A percentile compares a stretch with the other conserved stretches of the same genome.
phyloP scores from a whole-genome alignment of 2,329 filamentous ascomycete species.

The Erysiphe pulchra region DNA sequence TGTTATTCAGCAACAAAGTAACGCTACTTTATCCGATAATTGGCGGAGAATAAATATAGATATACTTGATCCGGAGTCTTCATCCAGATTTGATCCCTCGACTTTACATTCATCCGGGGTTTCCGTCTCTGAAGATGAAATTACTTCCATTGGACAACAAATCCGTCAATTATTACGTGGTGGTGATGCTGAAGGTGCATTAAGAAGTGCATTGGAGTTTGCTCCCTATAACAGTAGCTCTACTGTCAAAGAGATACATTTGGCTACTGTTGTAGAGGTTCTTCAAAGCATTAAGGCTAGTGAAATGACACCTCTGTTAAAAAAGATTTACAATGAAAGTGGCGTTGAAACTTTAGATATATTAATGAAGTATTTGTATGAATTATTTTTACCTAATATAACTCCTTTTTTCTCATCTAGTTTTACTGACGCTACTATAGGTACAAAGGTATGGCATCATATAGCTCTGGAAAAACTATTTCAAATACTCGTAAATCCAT shows the following conservation, averaged over 20 bases:
- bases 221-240: slow-evolving; percentile 46
- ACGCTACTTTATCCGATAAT: slow-evolving; percentile 32
- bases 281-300: slow-evolving; percentile 87
- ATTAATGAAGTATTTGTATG: slow-evolving; percentile 92
- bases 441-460: slow-evolving; percentile 65
- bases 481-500: slow-evolving; percentile 16
- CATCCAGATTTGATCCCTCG: slow-evolving; percentile 70
- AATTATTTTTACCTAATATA: slow-evolving; percentile 4
- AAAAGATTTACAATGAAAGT: slow-evolving; percentile 53
- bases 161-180: slow-evolving; percentile 69
- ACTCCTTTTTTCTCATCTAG: no score
- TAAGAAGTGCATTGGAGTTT: slow-evolving; percentile 62
- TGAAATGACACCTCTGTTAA: slow-evolving; percentile 77
- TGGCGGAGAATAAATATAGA: slow-evolving; percentile 91
- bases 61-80: slow-evolving; percentile 68
- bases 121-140: slow-evolving; percentile 51
- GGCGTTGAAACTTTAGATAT: slow-evolving; percentile 74
- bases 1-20: slow-evolving; percentile 38
- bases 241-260: slow-evolving; percentile 47
- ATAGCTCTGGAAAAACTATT: slow-evolving; percentile 12
- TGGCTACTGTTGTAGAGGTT: slow-evolving; percentile 75
- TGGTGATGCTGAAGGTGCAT: slow-evolving; percentile 66
- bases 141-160: slow-evolving; percentile 52
- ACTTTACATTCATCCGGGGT: slow-evolving; percentile 56
- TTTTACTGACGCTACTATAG: slow-evolving; percentile 17